These are phyloP conservation scores for Coemansia sp. DNA, from an alignment of 192 early-diverging fungal genomes.

Conservation along the genomic window DNA sequence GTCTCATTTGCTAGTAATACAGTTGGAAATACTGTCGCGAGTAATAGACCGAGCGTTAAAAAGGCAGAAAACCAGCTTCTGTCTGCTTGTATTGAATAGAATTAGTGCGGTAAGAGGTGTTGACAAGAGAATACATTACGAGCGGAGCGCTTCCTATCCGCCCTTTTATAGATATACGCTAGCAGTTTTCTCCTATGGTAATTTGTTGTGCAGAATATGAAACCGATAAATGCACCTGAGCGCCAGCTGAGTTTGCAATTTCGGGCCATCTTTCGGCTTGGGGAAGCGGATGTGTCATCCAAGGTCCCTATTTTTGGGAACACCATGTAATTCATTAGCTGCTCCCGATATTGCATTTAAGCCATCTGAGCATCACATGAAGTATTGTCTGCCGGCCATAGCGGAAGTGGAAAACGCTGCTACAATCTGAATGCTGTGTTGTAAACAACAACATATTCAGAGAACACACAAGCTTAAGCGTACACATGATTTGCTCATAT, in stretches of 20 bases:
- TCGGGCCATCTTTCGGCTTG: slow-evolving; percentile 13
- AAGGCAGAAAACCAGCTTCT: slow-evolving; percentile 3
- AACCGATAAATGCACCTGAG: neutral
- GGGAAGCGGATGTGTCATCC: neutral
- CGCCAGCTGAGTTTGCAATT: slow-evolving; percentile 11
- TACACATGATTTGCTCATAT: neutral
- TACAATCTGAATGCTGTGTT: neutral
- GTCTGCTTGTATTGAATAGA: neutral
- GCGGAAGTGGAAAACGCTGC: neutral
- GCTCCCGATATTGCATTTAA: slow-evolving; percentile 9
- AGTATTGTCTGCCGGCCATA: neutral
- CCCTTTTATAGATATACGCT: neutral
- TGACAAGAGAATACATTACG: neutral
- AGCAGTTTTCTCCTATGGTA: neutral
- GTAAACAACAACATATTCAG: neutral
- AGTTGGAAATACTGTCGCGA: neutral
- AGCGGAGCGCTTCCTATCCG: neutral
- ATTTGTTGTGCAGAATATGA: neutral
- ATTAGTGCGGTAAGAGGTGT: neutral
- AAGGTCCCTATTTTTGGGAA: slow-evolving; percentile 2
- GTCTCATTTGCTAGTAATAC: neutral
- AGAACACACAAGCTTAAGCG: neutral
- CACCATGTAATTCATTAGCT: neutral
- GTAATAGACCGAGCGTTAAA: neutral
- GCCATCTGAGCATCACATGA: slow-evolving; percentile 10